Conservation (phyloP, 1,284 basidiomycete genomes). For the Pterulicium gracile region DNA sequence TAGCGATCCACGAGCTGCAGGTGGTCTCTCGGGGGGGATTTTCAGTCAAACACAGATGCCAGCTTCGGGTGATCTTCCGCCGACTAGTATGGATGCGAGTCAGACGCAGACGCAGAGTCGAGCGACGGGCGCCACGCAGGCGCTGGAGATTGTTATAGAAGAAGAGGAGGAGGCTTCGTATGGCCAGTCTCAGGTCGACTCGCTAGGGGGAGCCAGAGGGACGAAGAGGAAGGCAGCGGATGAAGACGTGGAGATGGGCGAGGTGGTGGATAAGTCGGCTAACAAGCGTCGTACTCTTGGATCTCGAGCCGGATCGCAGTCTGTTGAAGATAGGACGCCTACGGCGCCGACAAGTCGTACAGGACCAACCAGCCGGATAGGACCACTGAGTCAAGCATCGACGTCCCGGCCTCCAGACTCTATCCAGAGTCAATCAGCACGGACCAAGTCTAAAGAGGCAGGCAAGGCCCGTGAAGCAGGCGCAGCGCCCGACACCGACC, state of each 20-base stretch:
- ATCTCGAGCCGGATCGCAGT: constrained; percentile 1
- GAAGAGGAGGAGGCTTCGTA: constrained; percentile 41
- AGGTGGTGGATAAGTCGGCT: constrained; percentile 13
- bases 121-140: constrained; percentile 13
- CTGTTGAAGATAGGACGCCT: constrained; percentile 7
- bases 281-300: neutral
- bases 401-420: constrained; percentile 5
- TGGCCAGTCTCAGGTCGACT: constrained; percentile 11
- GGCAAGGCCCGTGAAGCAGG: no score
- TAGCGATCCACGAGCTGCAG: constrained; percentile 38
- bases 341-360: no score
- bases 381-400: neutral
- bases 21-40: constrained; percentile 12
- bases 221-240: constrained; percentile 23
- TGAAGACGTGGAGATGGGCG: constrained; percentile 30
- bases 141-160: constrained; percentile 33
- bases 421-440: constrained; percentile 14
- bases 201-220: constrained; percentile 12
- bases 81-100: constrained; percentile 11
- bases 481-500: constrained; percentile 62
- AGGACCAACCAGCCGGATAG: neutral
- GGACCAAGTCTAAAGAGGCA: constrained; percentile 20
- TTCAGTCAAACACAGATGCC: constrained; percentile 14
- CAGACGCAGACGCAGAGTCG: constrained; percentile 29
- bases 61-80: neutral